phyloP scores from a whole-genome alignment of 257 asterid species.

The Solanum etuberosum region DNA sequence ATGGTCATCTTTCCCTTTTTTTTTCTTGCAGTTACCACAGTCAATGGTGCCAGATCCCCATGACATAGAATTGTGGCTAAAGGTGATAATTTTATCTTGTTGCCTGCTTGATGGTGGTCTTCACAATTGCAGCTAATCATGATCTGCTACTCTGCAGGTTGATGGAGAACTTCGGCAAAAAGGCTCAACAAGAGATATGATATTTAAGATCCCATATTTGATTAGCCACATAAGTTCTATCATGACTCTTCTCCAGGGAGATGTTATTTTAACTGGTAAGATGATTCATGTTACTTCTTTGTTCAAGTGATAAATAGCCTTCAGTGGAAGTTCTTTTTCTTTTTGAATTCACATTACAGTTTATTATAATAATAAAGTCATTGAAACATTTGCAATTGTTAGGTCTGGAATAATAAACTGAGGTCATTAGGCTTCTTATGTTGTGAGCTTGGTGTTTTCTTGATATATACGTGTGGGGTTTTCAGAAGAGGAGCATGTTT shows the following conservation, averaged over 20 bases:
- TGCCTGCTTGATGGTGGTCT: neutral
- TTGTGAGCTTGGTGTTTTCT: neutral
- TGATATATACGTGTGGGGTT: neutral
- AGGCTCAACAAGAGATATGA: slow-evolving; percentile 88
- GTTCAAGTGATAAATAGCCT: neutral
- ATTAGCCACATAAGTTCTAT: slow-evolving; percentile 92
- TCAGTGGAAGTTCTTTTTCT: neutral
- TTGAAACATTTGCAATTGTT: neutral
- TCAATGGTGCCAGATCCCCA: slow-evolving; percentile 85
- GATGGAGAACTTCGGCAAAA: slow-evolving; percentile 87
- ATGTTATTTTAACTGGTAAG: slow-evolving; percentile 80
- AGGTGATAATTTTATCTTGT: slow-evolving; percentile 30
- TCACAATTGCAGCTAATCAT: neutral
- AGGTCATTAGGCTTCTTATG: neutral
- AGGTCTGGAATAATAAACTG: neutral
- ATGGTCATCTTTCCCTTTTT: neutral
- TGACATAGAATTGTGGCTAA: slow-evolving; percentile 78
- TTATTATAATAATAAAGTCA: neutral
- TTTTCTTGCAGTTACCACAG: slow-evolving; percentile 43
- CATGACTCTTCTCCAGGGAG: slow-evolving; percentile 94
- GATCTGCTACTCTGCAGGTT: slow-evolving; percentile 39
- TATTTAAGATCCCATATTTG: slow-evolving; percentile 91
- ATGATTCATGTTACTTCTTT: neutral
- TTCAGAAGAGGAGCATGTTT: neutral
- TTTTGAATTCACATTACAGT: neutral